Evolutionary conservation across 2,329 filamentous ascomycete genomes (phyloP).

Genomic region (Aspergillus proliferans): DNA sequence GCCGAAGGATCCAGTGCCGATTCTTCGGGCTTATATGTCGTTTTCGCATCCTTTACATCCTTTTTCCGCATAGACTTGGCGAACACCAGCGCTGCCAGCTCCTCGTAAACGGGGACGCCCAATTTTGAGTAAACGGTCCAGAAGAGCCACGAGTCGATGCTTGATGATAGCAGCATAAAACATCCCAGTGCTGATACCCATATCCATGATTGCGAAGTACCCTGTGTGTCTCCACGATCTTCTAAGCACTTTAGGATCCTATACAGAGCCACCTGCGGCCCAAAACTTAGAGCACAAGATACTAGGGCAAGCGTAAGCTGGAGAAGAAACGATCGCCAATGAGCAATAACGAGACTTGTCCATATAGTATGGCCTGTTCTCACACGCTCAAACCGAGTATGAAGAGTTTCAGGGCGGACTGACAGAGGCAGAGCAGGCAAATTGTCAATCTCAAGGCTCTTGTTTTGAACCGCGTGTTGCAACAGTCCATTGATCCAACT

Average conservation of each 20-base stretch:
- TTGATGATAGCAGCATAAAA: slow-evolving; percentile 50
- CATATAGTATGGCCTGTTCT: slow-evolving; percentile 46
- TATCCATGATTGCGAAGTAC: slow-evolving; percentile 55
- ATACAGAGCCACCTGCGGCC: slow-evolving; percentile 64
- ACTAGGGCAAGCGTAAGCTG: slow-evolving; percentile 56
- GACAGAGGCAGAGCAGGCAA: slow-evolving; percentile 56
- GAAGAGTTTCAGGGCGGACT: slow-evolving; percentile 46
- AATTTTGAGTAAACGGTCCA: slow-evolving; percentile 62
- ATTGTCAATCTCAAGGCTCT: slow-evolving; percentile 56
- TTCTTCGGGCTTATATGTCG: slow-evolving; percentile 35
- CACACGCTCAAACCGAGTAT: slow-evolving; percentile 44
- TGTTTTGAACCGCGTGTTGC: slow-evolving; percentile 49
- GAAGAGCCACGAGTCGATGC: slow-evolving; percentile 59
- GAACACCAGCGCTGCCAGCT: slow-evolving; percentile 67
- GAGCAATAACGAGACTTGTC: slow-evolving; percentile 54
- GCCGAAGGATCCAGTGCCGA: slow-evolving; percentile 2
- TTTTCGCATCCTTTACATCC: slow-evolving; percentile 48
- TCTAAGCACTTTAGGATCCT: slow-evolving; percentile 62
- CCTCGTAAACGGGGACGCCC: slow-evolving; percentile 60
- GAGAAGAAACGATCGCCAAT: slow-evolving; percentile 49
- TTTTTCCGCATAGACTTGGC: slow-evolving; percentile 71
- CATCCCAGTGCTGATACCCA: slow-evolving; percentile 61
- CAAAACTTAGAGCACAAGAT: slow-evolving; percentile 56
- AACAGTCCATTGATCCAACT: slow-evolving; percentile 57
- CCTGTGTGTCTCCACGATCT: slow-evolving; percentile 40